Conservation (phyloP, 768 basidiomycete genomes). For the Naganishia randhawae region DNA sequence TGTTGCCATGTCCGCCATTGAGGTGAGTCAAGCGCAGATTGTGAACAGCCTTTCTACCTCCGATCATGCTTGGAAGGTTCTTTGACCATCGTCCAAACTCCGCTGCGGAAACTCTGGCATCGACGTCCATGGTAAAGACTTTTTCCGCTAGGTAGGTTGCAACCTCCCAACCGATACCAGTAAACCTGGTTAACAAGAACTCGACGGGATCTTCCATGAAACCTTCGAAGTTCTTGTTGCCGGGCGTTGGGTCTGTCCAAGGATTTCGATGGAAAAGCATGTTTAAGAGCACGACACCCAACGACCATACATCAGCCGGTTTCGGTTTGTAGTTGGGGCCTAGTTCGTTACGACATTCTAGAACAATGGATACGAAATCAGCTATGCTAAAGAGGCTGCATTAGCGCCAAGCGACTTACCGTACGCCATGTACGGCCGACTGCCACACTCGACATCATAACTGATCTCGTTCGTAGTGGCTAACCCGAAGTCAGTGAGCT, state of each 20-base stretch:
- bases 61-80: conserved; percentile 71
- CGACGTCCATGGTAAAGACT: conserved; percentile 74
- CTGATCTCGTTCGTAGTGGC: conserved; percentile 84
- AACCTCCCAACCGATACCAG: conserved; percentile 62
- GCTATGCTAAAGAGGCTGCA: neutral
- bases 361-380: conserved; percentile 22
- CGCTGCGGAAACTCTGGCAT: conserved; percentile 67
- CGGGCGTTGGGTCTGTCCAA: conserved; percentile 89
- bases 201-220: conserved; percentile 73
- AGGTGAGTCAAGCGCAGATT: conserved; percentile 34
- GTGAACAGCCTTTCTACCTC: conserved; percentile 42
- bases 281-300: conserved; percentile 98
- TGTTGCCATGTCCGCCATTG: conserved; percentile 11
- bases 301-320: conserved; percentile 96
- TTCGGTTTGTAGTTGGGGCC: conserved; percentile 90
- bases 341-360: conserved; percentile 96
- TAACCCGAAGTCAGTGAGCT: conserved; percentile 93
- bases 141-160: conserved; percentile 79
- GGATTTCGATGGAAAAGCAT: conserved; percentile 99
- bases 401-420: conserved; percentile 57
- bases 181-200: conserved; percentile 86
- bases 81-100: conserved; percentile 84
- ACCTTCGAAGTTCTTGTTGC: conserved; percentile 69
- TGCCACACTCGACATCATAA: conserved; percentile 96
- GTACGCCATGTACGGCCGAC: conserved; percentile 97